These are phyloP conservation scores for Suhomyces anneliseae DNA, from an alignment of 1,139 yeast species.

Conservation along the genomic window DNA sequence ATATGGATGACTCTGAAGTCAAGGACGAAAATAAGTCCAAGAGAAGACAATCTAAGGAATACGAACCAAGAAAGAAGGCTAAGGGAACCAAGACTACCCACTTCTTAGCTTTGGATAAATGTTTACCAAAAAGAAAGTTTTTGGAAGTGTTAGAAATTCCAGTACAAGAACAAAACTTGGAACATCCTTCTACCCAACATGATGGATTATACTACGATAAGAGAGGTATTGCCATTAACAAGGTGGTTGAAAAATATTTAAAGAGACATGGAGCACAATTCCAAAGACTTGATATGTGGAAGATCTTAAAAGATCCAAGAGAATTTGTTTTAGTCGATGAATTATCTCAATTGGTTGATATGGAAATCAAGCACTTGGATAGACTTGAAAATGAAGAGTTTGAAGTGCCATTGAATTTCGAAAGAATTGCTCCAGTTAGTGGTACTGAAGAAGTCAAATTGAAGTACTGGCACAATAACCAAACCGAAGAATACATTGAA, in stretches of 20 bases:
- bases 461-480: slow-evolving; percentile 39
- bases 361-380: slow-evolving; percentile 20
- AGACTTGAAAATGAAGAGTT: slow-evolving; percentile 9
- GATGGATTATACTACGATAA: slow-evolving; percentile 38
- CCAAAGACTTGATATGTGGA: slow-evolving; percentile 9
- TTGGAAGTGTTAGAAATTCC: slow-evolving; percentile 44
- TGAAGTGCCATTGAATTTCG: slow-evolving; percentile 26
- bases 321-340: slow-evolving; percentile 17
- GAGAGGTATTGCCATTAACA: slow-evolving; percentile 50
- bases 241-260: slow-evolving; percentile 37
- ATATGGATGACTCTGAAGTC: slow-evolving; percentile 25
- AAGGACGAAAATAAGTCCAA: background rate
- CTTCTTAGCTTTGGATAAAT: slow-evolving; percentile 85
- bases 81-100: slow-evolving; percentile 31
- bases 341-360: slow-evolving; percentile 22
- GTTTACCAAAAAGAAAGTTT: slow-evolving; percentile 61
- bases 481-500: slow-evolving; percentile 33
- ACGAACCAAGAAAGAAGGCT: background rate
- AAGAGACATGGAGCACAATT: slow-evolving; percentile 12
- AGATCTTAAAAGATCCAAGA: slow-evolving; percentile 7
- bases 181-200: slow-evolving; percentile 21
- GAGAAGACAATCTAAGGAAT: background rate
- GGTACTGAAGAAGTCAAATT: slow-evolving; percentile 17
- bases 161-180: slow-evolving; percentile 20
- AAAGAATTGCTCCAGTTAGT: slow-evolving; percentile 30